Evolutionary conservation across 768 basidiomycete species (phyloP).

Genomic region (Boletus rubescentipes): DNA sequence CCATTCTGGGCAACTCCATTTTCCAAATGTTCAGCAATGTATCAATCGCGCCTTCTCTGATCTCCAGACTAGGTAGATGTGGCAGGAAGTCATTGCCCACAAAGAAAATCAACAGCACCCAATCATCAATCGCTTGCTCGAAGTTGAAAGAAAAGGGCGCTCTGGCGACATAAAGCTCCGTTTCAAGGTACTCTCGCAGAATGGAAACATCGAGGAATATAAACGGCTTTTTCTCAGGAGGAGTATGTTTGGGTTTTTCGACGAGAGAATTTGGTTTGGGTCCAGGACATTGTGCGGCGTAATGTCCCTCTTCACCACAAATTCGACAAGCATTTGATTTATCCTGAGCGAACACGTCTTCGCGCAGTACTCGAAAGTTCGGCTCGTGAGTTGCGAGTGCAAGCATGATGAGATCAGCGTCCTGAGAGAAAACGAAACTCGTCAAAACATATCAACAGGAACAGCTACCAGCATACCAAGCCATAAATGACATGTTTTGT

Average conservation of each 20-base stretch:
- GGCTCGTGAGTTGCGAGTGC: constrained; percentile 97
- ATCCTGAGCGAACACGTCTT: constrained; percentile 94
- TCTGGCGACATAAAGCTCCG: constrained; percentile 84
- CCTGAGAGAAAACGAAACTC: constrained; percentile 45
- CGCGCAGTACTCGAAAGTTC: constrained; percentile 94
- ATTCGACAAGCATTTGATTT: constrained; percentile 80
- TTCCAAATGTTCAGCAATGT: constrained; percentile 96
- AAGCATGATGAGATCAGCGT: constrained; percentile 99
- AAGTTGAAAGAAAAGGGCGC: constrained; percentile 84
- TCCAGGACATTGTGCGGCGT: constrained; percentile 91
- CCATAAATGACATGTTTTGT: constrained; percentile 98
- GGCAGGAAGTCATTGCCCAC: constrained; percentile 99
- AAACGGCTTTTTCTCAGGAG: constrained; percentile 82
- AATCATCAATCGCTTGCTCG: constrained; percentile 98
- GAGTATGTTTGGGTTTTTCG: constrained; percentile 43
- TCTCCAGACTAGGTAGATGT: constrained; percentile 96
- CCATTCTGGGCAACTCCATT: constrained; percentile 90
- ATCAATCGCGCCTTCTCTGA: constrained; percentile 98
- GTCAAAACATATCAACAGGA: constrained; percentile 5
- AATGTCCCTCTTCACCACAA: constrained; percentile 94
- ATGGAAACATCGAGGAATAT: constrained; percentile 98
- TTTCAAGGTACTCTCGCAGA: constrained; percentile 96
- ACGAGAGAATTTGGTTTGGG: constrained; percentile 59
- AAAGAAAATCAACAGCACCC: constrained; percentile 99
- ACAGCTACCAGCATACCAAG: constrained; percentile 52